Evolutionary conservation across 2,329 filamentous ascomycete genomes (phyloP).

Genomic region (Penicillium thymicola): DNA sequence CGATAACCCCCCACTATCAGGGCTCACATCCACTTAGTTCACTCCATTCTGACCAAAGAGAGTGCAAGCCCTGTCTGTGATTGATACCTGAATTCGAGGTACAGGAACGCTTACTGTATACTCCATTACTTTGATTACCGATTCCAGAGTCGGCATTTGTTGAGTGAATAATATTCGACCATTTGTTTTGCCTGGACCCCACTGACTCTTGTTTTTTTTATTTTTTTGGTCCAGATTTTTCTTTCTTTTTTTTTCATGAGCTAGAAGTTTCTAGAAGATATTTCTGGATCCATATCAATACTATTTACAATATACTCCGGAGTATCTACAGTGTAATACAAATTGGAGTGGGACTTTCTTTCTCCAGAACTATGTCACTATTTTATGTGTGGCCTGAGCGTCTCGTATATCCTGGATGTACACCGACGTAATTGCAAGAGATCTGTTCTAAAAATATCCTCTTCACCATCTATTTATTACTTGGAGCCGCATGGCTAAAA

Average conservation of each 20-base stretch:
- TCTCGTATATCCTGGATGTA: not conserved
- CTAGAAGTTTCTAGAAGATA: constrained; percentile 9
- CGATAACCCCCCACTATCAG: constrained; percentile 23
- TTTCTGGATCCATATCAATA: not conserved
- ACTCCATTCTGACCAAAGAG: constrained; percentile 20
- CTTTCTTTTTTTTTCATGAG: not conserved
- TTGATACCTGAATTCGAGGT: constrained; percentile 12
- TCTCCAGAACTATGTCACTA: not conserved
- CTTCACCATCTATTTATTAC: not conserved
- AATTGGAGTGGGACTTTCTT: not conserved
- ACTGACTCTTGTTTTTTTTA: not conserved
- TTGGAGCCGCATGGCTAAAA: not conserved
- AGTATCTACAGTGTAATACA: too few species aligned
- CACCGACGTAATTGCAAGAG: not conserved
- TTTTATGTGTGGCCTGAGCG: constrained; percentile 6
- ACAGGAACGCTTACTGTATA: constrained; percentile 10
- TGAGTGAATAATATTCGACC: not conserved
- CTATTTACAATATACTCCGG: too few species aligned
- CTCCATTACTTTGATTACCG: constrained; percentile 2
- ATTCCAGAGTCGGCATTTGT: not conserved
- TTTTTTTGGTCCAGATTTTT: constrained; percentile 1
- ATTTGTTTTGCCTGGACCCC: not conserved
- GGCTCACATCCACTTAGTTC: constrained; percentile 28
- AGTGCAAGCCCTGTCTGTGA: constrained; percentile 16
- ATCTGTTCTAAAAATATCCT: constrained; percentile 4